These are phyloP conservation scores for Leptographium lundbergii DNA, from an alignment of 2,329 filamentous ascomycete species.

Conservation along the genomic window DNA sequence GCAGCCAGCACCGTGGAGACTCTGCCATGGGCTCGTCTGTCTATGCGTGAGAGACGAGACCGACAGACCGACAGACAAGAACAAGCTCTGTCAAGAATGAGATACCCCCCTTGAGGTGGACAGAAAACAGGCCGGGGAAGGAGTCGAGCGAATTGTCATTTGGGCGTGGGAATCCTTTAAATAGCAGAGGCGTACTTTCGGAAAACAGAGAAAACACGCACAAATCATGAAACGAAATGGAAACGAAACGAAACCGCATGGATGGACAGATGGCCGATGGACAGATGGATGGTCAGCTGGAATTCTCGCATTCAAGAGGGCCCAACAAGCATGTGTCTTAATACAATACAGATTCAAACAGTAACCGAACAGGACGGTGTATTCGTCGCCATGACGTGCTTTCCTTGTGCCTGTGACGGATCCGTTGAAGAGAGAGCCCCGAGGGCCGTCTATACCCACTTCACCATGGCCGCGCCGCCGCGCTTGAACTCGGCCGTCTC, in stretches of 20 bases:
- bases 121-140: not conserved
- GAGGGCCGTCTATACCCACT: conserved; percentile 40
- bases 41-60: not conserved
- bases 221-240: not conserved
- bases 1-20: not conserved
- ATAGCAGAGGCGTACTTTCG: not conserved
- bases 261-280: too few relatives aligned
- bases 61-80: too few relatives aligned
- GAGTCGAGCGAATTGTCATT: not conserved
- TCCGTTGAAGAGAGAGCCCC: too few relatives aligned
- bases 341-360: not conserved
- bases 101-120: not conserved
- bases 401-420: not conserved
- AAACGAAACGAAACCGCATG: not conserved
- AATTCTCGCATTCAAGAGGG: not conserved
- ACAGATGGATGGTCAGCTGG: not conserved
- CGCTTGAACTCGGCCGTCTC: conserved; percentile 54
- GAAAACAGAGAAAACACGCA: not conserved
- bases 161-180: not conserved
- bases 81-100: too few relatives aligned
- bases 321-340: not conserved
- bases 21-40: not conserved
- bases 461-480: conserved; percentile 52
- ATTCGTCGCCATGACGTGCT: too few relatives aligned
- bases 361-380: not conserved